Evolutionary conservation across 2,329 filamentous ascomycete genomes (phyloP).

Genomic region (Phaeophleospora eucalypticola): DNA sequence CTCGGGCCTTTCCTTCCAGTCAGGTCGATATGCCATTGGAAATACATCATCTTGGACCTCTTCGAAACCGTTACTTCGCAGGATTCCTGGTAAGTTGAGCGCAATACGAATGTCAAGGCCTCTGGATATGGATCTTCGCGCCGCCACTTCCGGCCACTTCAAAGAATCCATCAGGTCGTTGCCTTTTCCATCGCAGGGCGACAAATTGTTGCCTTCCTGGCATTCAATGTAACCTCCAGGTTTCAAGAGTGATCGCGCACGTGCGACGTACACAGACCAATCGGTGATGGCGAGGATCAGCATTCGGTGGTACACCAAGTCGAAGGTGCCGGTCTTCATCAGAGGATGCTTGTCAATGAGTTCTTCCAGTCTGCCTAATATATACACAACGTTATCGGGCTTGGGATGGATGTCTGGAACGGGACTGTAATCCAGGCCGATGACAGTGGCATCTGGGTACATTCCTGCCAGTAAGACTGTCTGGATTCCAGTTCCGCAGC

Average conservation of each 20-base stretch:
- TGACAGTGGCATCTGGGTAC: background rate
- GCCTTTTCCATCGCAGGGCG: no score
- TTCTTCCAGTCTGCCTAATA: background rate
- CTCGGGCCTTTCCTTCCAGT: no score
- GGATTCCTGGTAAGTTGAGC: no score
- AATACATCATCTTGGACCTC: no score
- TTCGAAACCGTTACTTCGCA: no score
- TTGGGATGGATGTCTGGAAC: no score
- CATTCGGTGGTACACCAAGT: background rate
- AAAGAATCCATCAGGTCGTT: no score
- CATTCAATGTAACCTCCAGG: background rate
- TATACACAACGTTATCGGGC: background rate
- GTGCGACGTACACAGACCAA: background rate
- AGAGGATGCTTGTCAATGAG: background rate
- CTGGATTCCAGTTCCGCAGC: slow-evolving; percentile 1
- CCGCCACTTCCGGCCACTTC: no score
- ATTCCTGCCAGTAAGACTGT: background rate
- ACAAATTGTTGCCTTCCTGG: no score
- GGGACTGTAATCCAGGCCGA: slow-evolving; percentile 1
- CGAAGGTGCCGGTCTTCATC: background rate
- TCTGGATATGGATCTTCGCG: no score
- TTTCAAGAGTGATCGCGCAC: background rate
- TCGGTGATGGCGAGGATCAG: background rate
- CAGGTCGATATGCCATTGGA: no score
- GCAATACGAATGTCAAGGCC: no score